Evolutionary conservation across 2,329 filamentous ascomycete genomes (phyloP).

Genomic region (Xylaria arbuscula): DNA sequence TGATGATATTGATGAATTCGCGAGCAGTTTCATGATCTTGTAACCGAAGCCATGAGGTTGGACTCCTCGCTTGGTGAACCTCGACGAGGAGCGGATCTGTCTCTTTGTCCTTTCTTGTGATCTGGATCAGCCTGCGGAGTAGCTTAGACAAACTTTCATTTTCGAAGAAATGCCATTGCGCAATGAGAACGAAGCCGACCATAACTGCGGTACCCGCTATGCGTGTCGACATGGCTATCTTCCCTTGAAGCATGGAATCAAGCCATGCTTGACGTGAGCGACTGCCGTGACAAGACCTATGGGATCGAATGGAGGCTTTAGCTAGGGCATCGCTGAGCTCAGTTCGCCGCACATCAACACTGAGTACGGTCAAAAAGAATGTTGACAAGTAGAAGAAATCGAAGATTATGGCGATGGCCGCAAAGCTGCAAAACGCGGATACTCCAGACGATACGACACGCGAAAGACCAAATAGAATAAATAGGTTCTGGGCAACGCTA

Average conservation of each 20-base stretch:
- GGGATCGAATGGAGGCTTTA: conserved; percentile 61
- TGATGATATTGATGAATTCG: conserved; percentile 80
- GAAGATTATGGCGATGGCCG: conserved; percentile 77
- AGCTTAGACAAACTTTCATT: conserved; percentile 59
- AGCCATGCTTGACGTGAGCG: conserved; percentile 64
- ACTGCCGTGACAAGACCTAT: conserved; percentile 42
- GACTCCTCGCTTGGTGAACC: conserved; percentile 80
- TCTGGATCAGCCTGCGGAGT: conserved; percentile 50
- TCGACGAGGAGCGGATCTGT: conserved; percentile 59
- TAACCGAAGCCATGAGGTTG: conserved; percentile 78
- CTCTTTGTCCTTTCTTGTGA: conserved; percentile 47
- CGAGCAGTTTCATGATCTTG: conserved; percentile 83
- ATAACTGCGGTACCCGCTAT: conserved; percentile 80
- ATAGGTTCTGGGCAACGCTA: conserved; percentile 74
- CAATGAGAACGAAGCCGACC: conserved; percentile 75
- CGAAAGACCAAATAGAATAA: conserved; percentile 74
- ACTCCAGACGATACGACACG: conserved; percentile 75
- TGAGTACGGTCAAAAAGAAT: conserved; percentile 82
- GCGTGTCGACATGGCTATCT: conserved; percentile 74
- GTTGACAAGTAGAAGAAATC: conserved; percentile 83
- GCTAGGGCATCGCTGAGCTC: conserved; percentile 79
- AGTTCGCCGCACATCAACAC: conserved; percentile 79
- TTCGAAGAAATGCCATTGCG: conserved; percentile 83
- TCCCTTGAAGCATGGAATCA: conserved; percentile 71
- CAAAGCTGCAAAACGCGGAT: conserved; percentile 80